Base-by-base conservation (phyloP, 768 basidiomycete genomes). In the Collybiopsis luxurians region DNA sequence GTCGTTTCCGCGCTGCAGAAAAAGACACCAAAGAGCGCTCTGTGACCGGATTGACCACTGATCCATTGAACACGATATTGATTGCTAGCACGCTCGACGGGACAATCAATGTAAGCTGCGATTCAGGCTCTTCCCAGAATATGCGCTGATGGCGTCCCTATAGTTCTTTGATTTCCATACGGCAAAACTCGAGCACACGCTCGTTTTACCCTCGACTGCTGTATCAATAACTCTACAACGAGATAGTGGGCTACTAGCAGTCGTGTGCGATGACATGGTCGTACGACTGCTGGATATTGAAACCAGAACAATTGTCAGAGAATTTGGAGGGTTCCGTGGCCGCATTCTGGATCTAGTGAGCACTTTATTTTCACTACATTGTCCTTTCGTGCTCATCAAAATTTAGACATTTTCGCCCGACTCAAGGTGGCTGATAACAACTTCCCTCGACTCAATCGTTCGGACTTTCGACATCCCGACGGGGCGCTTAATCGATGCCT, bases 91-190 rank as follows among this genome's bases (percentile, higher is more conserved):
- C 96, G 1, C 72, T 90, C 38, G 93, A 95, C 68, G 97, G 97
- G 30, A 90, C 87, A 3, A 69, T 98, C 51, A 92, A 93, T 66
- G 96, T 95, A 64, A 55, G 89, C 52, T 12, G 28, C 43, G 5
- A 34, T 27, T 34, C 50, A 52, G 53, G 13, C 2, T 39, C 17
- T 34, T 21, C 44, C 43, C 43, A 62, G 40, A 59, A 50, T 26
- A 2, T 53, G 12, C 17, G n/a, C n/a, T n/a, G n/a, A n/a, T n/a
- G n/a, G n/a, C n/a, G n/a, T n/a, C n/a, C n/a, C n/a, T n/a, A 4
- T 63, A 99, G 95, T 98, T 98, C 75, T 99, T 98, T 64, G 90
- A 98, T 68, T 98, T 99, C 71, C 92, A 96, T 64, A 86, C 88
- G 2, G 84, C 91, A 10, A 84, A 84, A 63, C 74, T 93, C 57